Base-by-base conservation (phyloP, 2,329 filamentous ascomycete genomes). In the Penicillium sp. region DNA sequence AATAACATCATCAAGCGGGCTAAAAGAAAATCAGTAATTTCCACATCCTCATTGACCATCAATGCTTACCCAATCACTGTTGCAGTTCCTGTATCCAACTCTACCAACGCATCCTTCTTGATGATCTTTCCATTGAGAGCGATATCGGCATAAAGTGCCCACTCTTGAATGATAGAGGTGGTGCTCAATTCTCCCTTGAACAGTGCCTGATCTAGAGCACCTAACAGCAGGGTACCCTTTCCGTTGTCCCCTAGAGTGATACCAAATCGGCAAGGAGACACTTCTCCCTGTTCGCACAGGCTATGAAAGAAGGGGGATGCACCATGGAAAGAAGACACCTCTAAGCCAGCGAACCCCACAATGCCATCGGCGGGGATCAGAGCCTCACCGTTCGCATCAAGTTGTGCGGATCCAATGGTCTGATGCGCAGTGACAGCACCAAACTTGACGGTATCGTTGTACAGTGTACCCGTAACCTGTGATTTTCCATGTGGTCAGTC, bases 41-140 rank as follows among this genome's bases (percentile, higher is more conserved):
- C 12, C 7, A 42, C n/a, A 10, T 19, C 82, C 82, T 28, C 24
- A 30, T 55, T 33, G 17, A 45, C 38, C n/a, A 44, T 62, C 2
- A 24, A 50, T 24, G 33, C 58, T 33, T n/a, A 47, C 60, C 60
- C 35, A 5, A 44, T 44, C 19, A 44, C 40, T 22, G 40, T 44
- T 1, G 40, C 40, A 44, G 40, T 44, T 44, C 40, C 40, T 22
- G 60, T 58, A 49, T 56, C 55, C 26, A 58, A 30, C 15, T 58
- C 49, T 6, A 58, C 42, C 6, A 50, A 40, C 4, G 56, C 49
- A 44, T 62, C 38, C 2, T 45, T 62, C 40, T 28, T 28, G 22
- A 58, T 28, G 10, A 55, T 50, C 17, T 51, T 38, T 4, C 50
- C 55, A 35, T 62, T 17, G 8, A 62, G 42, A 35, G 56, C 56